Evolutionary conservation across 192 early-diverging fungal genomes (phyloP).

Genomic region (Backusella circina): DNA sequence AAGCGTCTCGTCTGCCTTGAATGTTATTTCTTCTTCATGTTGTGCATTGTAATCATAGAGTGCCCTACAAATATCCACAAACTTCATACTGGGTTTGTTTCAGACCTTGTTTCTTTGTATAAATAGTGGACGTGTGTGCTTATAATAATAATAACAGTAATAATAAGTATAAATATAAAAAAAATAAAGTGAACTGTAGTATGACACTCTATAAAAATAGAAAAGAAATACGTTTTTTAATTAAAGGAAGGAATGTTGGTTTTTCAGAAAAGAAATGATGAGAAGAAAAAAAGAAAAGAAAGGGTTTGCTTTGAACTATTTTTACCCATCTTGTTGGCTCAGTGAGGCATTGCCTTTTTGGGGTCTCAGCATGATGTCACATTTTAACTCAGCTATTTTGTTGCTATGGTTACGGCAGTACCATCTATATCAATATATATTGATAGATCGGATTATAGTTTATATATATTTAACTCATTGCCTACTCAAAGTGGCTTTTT

Average conservation of each 20-base stretch:
- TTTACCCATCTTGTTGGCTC: background rate
- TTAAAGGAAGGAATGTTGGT: background rate
- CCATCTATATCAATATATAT: background rate
- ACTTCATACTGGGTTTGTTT: conserved; percentile 32
- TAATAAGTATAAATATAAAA: background rate
- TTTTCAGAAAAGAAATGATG: background rate
- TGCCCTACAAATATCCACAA: conserved; percentile 62
- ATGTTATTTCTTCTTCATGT: conserved; percentile 80
- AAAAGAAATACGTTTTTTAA: background rate
- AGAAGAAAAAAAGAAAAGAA: background rate
- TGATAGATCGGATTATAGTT: too few species aligned
- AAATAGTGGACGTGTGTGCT: background rate
- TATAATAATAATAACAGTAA: background rate
- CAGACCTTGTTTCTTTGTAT: background rate
- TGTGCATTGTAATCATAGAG: conserved; percentile 90
- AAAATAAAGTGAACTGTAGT: background rate
- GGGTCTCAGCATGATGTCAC: conserved; percentile 9
- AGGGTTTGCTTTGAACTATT: background rate
- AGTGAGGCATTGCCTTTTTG: background rate
- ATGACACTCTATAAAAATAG: background rate
- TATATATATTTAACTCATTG: too few species aligned
- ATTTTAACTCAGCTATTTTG: background rate
- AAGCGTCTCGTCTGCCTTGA: conserved; percentile 85
- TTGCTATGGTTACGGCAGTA: too few species aligned
- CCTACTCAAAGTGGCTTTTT: too few species aligned